phyloP scores from a whole-genome alignment of 1,284 basidiomycete species.

The Erythrobasidium hasegawianum region DNA sequence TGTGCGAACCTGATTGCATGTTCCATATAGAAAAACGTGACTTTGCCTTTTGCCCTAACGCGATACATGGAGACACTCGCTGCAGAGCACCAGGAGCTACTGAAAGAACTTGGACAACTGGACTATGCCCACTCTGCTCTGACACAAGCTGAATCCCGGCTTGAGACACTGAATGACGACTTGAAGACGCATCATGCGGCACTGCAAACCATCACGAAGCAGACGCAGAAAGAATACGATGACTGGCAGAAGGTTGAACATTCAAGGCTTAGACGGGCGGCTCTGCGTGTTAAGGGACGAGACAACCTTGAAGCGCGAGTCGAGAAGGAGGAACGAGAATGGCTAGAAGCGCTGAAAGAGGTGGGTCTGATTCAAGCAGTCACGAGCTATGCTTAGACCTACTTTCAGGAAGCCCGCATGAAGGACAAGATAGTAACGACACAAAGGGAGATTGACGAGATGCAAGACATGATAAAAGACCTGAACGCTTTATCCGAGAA shows the following conservation, averaged over 20 bases:
- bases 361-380: too few relatives aligned
- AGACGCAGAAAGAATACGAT: slow-evolving; percentile 1
- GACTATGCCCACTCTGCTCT: slow-evolving; percentile 2
- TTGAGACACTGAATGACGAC: slow-evolving; percentile 1
- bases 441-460: background rate
- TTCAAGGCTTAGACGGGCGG: background rate
- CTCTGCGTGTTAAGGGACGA: background rate
- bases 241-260: slow-evolving; percentile 4
- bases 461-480: background rate
- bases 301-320: slow-evolving; percentile 1
- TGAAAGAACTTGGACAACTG: background rate
- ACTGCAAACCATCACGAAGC: background rate
- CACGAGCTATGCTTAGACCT: too few relatives aligned
- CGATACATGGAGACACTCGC: background rate
- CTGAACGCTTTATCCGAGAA: background rate
- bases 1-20: too few relatives aligned
- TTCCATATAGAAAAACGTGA: too few relatives aligned
- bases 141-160: background rate
- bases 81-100: slow-evolving; percentile 3
- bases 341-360: slow-evolving; percentile 2
- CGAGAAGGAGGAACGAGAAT: slow-evolving; percentile 6
- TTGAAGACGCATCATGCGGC: background rate
- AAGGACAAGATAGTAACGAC: background rate
- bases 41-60: too few relatives aligned
- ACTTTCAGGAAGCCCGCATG: background rate